phyloP scores from a whole-genome alignment of 73 alveolate species.

The Paramecium primaurelia region DNA sequence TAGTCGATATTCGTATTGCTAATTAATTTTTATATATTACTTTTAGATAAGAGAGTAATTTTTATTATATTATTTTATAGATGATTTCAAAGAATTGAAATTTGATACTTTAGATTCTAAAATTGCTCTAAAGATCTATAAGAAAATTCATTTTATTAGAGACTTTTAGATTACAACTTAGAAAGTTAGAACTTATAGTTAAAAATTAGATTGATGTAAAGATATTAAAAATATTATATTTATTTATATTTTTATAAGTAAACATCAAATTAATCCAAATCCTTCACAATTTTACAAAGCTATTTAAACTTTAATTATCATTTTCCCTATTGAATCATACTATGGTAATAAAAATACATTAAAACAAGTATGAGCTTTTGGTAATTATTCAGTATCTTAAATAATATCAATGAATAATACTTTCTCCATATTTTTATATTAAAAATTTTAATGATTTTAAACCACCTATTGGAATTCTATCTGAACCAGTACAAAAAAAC shows the following conservation, averaged over 20 bases:
- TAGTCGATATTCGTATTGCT: conserved; percentile 9
- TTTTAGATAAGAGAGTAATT: conserved; percentile 25
- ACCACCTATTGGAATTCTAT: conserved; percentile 80
- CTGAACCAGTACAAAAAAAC: conserved; percentile 79
- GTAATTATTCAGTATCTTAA: conserved; percentile 77
- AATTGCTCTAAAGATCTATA: background rate
- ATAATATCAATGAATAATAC: background rate
- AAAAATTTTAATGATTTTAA: conserved; percentile 64
- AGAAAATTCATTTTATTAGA: background rate
- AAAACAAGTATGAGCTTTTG: conserved; percentile 98
- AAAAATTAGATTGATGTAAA: background rate
- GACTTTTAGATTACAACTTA: background rate
- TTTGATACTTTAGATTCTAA: conserved; percentile 30
- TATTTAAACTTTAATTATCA: conserved; percentile 69
- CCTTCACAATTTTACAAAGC: conserved; percentile 97
- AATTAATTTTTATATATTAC: background rate
- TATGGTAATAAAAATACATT: conserved; percentile 93
- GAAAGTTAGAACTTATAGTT: conserved; percentile 1
- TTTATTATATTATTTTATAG: background rate
- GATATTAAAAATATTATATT: background rate
- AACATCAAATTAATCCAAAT: conserved; percentile 81
- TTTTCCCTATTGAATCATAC: conserved; percentile 80
- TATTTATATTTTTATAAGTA: background rate
- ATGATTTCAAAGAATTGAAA: conserved; percentile 21
- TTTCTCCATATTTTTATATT: conserved; percentile 71